phyloP scores from a whole-genome alignment of 768 basidiomycete genomes.

The Leccinum fibrillosum region DNA sequence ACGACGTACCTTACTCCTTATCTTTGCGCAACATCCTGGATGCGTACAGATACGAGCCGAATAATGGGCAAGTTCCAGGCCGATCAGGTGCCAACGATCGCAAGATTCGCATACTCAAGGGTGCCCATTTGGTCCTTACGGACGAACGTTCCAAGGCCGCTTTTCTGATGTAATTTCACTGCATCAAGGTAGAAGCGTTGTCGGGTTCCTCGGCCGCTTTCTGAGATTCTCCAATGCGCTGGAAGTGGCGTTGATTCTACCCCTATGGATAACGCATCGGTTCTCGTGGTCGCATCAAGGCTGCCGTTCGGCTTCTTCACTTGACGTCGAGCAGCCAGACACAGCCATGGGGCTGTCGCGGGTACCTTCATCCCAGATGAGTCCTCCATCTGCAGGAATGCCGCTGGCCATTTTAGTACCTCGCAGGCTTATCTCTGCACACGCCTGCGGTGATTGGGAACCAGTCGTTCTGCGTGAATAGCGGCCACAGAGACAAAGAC shows the following conservation, averaged over 20 bases:
- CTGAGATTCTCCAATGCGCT: conserved; percentile 19
- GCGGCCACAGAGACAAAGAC: conserved; percentile 1
- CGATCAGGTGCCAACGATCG: conserved; percentile 27
- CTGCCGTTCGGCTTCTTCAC: conserved; percentile 13
- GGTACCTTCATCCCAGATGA: conserved; percentile 8
- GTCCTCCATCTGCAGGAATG: conserved; percentile 3
- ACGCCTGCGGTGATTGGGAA: conserved; percentile 17
- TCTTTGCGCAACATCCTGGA: conserved; percentile 49
- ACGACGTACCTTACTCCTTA: conserved; percentile 48
- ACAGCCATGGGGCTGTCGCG: conserved; percentile 2
- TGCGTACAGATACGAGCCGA: conserved; percentile 41
- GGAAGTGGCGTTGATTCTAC: conserved; percentile 18
- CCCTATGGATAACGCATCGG: conserved; percentile 9
- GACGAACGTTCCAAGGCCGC: conserved; percentile 45
- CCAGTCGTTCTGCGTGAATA: not conserved
- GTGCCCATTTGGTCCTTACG: conserved; percentile 45
- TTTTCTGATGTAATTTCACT: conserved; percentile 35
- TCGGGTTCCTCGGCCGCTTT: conserved; percentile 5
- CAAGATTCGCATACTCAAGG: conserved; percentile 46
- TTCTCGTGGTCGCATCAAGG: conserved; percentile 7
- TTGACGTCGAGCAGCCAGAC: conserved; percentile 9
- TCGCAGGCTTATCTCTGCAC: not conserved
- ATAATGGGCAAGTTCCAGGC: conserved; percentile 8
- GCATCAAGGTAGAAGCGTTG: conserved; percentile 17
- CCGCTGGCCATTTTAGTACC: conserved; percentile 1